phyloP scores from a whole-genome alignment of 2,329 filamentous ascomycete genomes.

The Aureobasidium pullulans region DNA sequence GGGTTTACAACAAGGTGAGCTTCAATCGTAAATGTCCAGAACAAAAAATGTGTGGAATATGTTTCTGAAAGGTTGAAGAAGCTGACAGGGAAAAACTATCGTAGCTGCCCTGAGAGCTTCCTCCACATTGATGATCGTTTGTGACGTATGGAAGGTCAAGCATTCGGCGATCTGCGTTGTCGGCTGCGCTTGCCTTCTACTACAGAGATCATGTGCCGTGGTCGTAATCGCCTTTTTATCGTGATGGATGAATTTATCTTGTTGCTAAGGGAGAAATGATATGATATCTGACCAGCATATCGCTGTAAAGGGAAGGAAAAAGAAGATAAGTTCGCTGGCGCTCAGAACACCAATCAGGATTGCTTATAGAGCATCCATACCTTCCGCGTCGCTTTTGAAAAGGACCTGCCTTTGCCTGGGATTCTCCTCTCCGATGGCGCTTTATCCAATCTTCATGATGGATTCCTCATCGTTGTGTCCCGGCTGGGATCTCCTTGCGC shows the following conservation, averaged over 20 bases:
- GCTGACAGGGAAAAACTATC: neutral
- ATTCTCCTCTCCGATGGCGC: neutral
- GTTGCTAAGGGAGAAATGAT: neutral
- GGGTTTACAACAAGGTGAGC: neutral
- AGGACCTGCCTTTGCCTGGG: neutral
- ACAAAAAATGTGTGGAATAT: neutral
- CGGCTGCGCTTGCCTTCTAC: neutral
- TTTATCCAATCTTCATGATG: neutral
- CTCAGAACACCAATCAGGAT: neutral
- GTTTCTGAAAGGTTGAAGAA: constrained; percentile 2
- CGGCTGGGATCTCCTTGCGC: neutral
- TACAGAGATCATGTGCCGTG: constrained; percentile 1
- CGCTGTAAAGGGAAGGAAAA: neutral
- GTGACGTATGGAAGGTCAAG: neutral
- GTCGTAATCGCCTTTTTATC: neutral
- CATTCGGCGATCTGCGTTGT: neutral
- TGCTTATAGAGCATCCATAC: neutral
- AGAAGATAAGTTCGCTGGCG: neutral
- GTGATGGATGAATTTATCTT: neutral
- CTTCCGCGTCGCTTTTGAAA: neutral
- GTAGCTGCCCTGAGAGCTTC: neutral
- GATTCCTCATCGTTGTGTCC: neutral
- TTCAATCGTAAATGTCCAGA: neutral
- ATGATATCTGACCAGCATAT: neutral
- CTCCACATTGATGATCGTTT: neutral